Evolutionary conservation across 1,284 basidiomycete genomes (phyloP).

Genomic region (Vanrija sp.): DNA sequence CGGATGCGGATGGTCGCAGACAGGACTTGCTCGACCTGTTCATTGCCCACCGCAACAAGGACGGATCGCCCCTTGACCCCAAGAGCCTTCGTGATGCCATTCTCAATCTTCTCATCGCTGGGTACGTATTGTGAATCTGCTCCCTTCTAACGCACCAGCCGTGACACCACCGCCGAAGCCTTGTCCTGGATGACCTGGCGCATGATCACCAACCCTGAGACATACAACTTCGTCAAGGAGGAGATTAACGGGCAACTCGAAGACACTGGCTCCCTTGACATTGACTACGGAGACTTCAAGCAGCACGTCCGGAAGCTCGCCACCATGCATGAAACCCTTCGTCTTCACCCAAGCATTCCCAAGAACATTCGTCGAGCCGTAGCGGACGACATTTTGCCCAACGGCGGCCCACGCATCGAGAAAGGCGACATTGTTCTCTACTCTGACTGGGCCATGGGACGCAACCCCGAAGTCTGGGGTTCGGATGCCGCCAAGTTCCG

Average conservation of each 20-base stretch:
- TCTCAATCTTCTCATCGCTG: not conserved
- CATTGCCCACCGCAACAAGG: not conserved
- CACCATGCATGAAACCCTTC: not conserved
- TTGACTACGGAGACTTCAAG: not conserved
- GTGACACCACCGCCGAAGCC: not conserved
- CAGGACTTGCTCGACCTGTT: not conserved
- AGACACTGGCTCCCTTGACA: not conserved
- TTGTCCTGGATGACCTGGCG: not conserved
- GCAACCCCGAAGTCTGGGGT: not conserved
- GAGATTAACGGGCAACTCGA: not conserved
- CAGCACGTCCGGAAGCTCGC: not conserved
- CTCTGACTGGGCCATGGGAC: constrained; percentile 2
- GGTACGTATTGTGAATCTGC: too few species aligned
- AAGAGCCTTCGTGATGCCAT: not conserved
- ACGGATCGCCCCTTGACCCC: not conserved
- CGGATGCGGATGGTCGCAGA: not conserved
- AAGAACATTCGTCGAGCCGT: not conserved
- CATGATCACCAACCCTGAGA: not conserved
- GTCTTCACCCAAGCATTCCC: not conserved
- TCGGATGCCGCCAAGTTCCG: not conserved
- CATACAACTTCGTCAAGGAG: not conserved
- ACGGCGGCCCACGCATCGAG: not conserved
- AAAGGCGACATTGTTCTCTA: constrained; percentile 1
- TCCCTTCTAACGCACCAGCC: not conserved
- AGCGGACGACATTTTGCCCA: not conserved